Percentiles rank a stretch among this genome's conserved stretches.
Conservation (phyloP, 1,284 basidiomycete species). For the Ceratobasidium sp. region DNA sequence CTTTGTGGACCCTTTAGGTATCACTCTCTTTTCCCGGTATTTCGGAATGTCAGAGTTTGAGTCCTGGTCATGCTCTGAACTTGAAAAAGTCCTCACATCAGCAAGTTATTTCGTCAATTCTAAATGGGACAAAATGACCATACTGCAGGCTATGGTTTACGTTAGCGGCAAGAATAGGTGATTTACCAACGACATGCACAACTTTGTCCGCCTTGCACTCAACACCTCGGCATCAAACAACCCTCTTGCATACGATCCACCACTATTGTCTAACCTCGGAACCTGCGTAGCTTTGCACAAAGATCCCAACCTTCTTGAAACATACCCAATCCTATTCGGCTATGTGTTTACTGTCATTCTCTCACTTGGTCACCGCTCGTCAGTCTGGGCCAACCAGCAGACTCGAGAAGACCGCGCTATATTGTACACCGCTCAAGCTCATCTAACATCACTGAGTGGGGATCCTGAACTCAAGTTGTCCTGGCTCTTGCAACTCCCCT, state of each 20-base stretch:
- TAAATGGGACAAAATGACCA: too few relatives aligned
- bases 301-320: not conserved
- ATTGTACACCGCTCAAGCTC: conserved; percentile 7
- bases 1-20: too few relatives aligned
- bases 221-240: not conserved
- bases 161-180: too few relatives aligned
- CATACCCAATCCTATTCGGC: not conserved
- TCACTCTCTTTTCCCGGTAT: too few relatives aligned
- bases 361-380: not conserved
- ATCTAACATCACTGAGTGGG: not conserved
- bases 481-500: not conserved
- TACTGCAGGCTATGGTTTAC: too few relatives aligned
- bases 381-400: not conserved
- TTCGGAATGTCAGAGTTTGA: too few relatives aligned
- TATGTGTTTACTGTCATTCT: not conserved
- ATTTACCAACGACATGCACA: not conserved
- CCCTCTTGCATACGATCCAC: too few relatives aligned
- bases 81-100: too few relatives aligned
- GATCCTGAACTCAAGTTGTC: not conserved
- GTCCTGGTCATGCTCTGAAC: too few relatives aligned
- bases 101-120: too few relatives aligned
- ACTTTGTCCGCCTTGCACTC: not conserved
- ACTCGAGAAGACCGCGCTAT: conserved; percentile 16
- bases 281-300: not conserved
- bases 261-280: not conserved